phyloP scores from a whole-genome alignment of 352 stramenopile species.

The Globisporangium nagaii region DNA sequence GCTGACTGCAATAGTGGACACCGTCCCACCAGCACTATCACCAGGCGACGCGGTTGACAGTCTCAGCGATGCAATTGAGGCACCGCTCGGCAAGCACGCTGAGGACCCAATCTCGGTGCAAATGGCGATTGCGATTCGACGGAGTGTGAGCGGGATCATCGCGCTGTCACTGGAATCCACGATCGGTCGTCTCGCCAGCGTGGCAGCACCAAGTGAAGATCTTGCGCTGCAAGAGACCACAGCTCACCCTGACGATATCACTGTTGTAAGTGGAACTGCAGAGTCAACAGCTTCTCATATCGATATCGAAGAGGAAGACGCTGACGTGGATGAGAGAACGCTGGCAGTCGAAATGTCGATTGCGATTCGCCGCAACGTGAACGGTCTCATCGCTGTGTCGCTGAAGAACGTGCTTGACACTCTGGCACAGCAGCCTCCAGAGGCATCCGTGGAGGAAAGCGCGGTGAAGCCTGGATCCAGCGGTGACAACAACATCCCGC shows the following conservation, averaged over 20 bases:
- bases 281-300: background rate
- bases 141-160: slow-evolving; percentile 29
- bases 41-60: too few relatives aligned
- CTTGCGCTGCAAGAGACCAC: background rate
- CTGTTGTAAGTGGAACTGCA: background rate
- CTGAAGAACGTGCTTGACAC: slow-evolving; percentile 3
- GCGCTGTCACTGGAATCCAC: slow-evolving; percentile 26
- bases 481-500: background rate
- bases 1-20: background rate
- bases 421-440: background rate
- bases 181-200: slow-evolving; percentile 12
- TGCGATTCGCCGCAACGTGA: slow-evolving; percentile 7
- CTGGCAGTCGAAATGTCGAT: slow-evolving; percentile 8
- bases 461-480: too few relatives aligned
- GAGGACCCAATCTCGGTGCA: slow-evolving; percentile 18
- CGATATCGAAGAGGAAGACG: background rate
- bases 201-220: background rate
- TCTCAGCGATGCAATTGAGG: too few relatives aligned
- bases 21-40: too few relatives aligned
- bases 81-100: too few relatives aligned
- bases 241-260: background rate
- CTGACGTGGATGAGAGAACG: background rate
- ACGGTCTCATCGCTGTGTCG: slow-evolving; percentile 5
- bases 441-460: too few relatives aligned
- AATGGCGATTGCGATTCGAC: slow-evolving; percentile 33